Base-by-base conservation (phyloP, 768 basidiomycete species). In the Mycena crocata region DNA sequence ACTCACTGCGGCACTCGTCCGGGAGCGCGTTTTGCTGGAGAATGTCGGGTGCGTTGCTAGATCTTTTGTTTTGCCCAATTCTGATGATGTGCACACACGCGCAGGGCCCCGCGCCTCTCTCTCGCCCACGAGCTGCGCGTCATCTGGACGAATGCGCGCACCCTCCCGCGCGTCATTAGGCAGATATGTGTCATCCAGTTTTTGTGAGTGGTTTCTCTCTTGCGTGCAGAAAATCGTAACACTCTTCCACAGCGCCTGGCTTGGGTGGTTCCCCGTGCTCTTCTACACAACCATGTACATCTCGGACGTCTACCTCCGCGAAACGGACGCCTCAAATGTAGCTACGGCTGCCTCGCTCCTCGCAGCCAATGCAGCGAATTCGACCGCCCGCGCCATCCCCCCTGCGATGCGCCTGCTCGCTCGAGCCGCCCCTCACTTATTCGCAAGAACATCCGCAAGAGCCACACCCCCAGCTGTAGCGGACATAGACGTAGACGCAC, bases 251-350 rank as follows among this genome's bases (percentile, higher is more conserved):
- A 94, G 93, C 66, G 86, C 90, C n/a, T 96, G 90, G 90, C 84
- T 96, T 68, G 93, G 88, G 19, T 98, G 97, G 97, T 98, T 97
- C 74, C 96, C 96, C 0, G 81, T 95, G 31, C 83, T 97, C 2
- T 96, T 96, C 79, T 96, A 95, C 81, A 91, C 90, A 6, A 92
- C 93, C 1, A 81, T 95, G 28, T 98, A 96, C 79, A 85, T 98
- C 62, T 92, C 93, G 8, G 96, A 97, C 71, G 84, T 97, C 23
- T 89, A 97, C 83, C 91, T 89, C 65, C 82, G 79, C 3, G 70
- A 83, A 12, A 83, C 17, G 7, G 21, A 80, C 2, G 75, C 80
- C 23, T 62, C 67, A 24, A 57, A n/a, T n/a, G n/a, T n/a, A n/a
- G n/a, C 34, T 28, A 6, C 32, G 7, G 3, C 46, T 26, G 35